phyloP scores from a whole-genome alignment of 352 stramenopile genomes.

The Ochromonadaceae sp. region DNA sequence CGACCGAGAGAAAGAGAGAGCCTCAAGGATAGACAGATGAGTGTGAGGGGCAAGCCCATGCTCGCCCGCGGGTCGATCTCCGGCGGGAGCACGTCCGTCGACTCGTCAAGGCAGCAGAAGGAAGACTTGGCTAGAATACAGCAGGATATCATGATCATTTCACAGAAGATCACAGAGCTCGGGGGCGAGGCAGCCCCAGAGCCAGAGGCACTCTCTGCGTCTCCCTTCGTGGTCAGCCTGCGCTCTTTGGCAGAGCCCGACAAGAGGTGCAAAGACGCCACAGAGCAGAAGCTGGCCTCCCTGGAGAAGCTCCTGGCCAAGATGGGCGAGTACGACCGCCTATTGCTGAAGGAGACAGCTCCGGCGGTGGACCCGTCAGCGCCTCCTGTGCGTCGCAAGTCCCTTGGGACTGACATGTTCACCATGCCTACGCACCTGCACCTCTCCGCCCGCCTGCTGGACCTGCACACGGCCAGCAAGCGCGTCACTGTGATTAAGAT shows the following conservation, averaged over 20 bases:
- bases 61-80: no score
- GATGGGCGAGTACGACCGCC: background rate
- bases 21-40: no score
- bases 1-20: no score
- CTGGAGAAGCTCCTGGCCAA: background rate
- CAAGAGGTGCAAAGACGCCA: background rate
- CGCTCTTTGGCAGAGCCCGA: background rate
- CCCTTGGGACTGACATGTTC: background rate
- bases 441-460: background rate
- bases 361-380: background rate
- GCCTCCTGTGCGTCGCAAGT: background rate
- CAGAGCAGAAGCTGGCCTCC: background rate
- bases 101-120: no score
- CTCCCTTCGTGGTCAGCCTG: slow-evolving; percentile 6
- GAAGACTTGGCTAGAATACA: no score
- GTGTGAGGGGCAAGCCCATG: no score
- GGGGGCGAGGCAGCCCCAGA: no score
- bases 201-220: no score
- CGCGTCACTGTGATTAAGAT: background rate
- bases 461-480: background rate
- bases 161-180: no score
- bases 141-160: no score
- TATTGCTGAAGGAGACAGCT: background rate
- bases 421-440: slow-evolving; percentile 3
- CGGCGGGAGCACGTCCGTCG: no score